Percentiles rank a stretch among this genome's conserved stretches.
phyloP scores from a whole-genome alignment of 176 grass and related monocot genomes.

The Paspalum vaginatum region DNA sequence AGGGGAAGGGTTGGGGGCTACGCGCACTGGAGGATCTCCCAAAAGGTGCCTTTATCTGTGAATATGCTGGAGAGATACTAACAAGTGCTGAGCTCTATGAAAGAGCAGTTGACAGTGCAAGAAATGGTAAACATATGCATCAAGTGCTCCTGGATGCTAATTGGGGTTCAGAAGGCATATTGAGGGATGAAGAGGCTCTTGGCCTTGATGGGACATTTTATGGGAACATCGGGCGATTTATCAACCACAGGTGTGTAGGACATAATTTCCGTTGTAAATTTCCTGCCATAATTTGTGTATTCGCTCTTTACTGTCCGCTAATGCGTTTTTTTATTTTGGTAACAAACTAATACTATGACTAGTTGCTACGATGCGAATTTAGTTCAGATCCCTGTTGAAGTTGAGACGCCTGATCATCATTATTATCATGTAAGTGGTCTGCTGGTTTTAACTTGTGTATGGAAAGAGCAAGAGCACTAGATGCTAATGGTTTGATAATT shows the following conservation, averaged over 20 bases:
- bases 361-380: conserved; percentile 83
- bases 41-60: conserved; percentile 80
- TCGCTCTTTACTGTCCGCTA: not conserved
- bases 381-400: conserved; percentile 73
- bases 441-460: not conserved
- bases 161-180: conserved; percentile 49
- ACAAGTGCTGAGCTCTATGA: conserved; percentile 68
- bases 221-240: conserved; percentile 74
- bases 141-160: conserved; percentile 68
- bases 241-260: conserved; percentile 70
- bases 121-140: conserved; percentile 56
- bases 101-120: conserved; percentile 44
- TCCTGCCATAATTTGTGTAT: conserved; percentile 19
- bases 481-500: conserved; percentile 30
- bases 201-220: conserved; percentile 76
- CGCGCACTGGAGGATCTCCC: conserved; percentile 66
- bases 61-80: conserved; percentile 77
- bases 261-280: conserved; percentile 5
- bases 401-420: conserved; percentile 74
- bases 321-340: conserved; percentile 15
- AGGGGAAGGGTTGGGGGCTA: conserved; percentile 82
- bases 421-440: conserved; percentile 72
- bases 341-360: conserved; percentile 27
- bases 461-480: not conserved
- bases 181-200: conserved; percentile 67